Evolutionary conservation across 371 early-diverging fungal genomes (phyloP), one percentile per base, ranked within the genome.

Genomic region (Mucor plumbeus): DNA sequence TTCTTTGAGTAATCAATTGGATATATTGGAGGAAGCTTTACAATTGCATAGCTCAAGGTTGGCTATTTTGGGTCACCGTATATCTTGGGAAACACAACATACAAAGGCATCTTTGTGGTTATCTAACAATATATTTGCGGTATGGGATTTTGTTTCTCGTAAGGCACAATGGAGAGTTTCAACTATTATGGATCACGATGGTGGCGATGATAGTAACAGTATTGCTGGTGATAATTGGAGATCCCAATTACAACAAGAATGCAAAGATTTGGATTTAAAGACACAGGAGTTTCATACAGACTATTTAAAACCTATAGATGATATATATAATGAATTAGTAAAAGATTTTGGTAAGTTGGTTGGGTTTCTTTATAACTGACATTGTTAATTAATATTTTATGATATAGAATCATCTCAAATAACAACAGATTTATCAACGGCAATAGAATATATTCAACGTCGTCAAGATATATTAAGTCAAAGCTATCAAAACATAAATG

Each of bases 101-200:
- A 35, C 57, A 17, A 64, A 71, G 17, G 63, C 75, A 0, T 61
- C 64, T 3, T 64, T 73, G 10, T 73, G 69, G 65, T 43, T 78
- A 5, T 50, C 75, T 1, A 61, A 43, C 5, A 72, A 64, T 44
- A 74, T 66, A 10, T 70, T 67, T 11, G 69, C 65, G 6, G 57
- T 73, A 5, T 82, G 80, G 78, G 75, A 75, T 1, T 73, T 80
- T 63, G 54, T 76, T 11, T 47, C 64, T 10, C 63, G 72, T 15
- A 73, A 72, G 33, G 76, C 74, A 7, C 80, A 80, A 19, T 82
- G 83, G 78, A 59, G 71, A 34, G 53, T 53, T 11, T 53, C 53
- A 3, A 50, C 26, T 61, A 67, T 17, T 10, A 35, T 44, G 14
- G 43, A 44, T 33, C 0, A 7, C 4, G 65, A 47, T 13, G 39